Percentiles rank a stretch among this genome's conserved stretches.
Evolutionary conservation across 2,329 filamentous ascomycete species (phyloP).

Genomic region (Metarhizium anisopliae): DNA sequence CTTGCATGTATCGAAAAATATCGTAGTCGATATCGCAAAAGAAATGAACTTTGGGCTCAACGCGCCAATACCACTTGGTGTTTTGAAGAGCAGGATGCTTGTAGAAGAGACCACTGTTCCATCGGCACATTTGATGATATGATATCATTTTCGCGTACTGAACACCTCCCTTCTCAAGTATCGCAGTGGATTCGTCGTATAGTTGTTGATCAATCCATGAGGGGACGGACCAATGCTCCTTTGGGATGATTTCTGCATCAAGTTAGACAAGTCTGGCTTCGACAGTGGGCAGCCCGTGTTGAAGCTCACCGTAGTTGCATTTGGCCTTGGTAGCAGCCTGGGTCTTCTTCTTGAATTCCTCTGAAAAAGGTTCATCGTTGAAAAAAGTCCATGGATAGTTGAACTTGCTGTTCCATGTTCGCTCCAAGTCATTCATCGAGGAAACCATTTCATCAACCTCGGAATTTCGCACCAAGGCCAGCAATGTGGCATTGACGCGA

Average conservation of each 20-base stretch:
- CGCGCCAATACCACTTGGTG: slow-evolving; percentile 92
- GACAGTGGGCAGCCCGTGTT: background rate
- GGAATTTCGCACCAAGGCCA: slow-evolving; percentile 86
- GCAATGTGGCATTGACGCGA: slow-evolving; percentile 86
- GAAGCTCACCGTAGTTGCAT: slow-evolving; percentile 67
- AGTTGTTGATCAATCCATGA: slow-evolving; percentile 87
- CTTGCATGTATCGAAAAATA: slow-evolving; percentile 95
- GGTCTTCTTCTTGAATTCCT: slow-evolving; percentile 84
- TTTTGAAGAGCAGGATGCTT: slow-evolving; percentile 81
- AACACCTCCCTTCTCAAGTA: slow-evolving; percentile 75
- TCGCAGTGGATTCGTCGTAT: slow-evolving; percentile 73
- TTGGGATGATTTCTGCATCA: slow-evolving; percentile 68
- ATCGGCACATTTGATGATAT: slow-evolving; percentile 98
- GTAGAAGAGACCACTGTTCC: slow-evolving; percentile 98
- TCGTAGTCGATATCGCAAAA: slow-evolving; percentile 99
- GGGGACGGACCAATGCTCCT: slow-evolving; percentile 88
- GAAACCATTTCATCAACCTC: slow-evolving; percentile 77
- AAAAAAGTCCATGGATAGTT: slow-evolving; percentile 99
- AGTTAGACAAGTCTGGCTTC: background rate
- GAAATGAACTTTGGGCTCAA: slow-evolving; percentile 97
- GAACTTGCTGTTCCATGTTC: slow-evolving; percentile 97
- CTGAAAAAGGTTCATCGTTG: slow-evolving; percentile 88
- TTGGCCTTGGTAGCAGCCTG: slow-evolving; percentile 78
- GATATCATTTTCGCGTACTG: slow-evolving; percentile 85
- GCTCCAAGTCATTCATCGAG: slow-evolving; percentile 85